These are phyloP conservation scores for Citrus mangshanensis DNA, from an alignment of 345 rosid genomes.

Conservation along the genomic window DNA sequence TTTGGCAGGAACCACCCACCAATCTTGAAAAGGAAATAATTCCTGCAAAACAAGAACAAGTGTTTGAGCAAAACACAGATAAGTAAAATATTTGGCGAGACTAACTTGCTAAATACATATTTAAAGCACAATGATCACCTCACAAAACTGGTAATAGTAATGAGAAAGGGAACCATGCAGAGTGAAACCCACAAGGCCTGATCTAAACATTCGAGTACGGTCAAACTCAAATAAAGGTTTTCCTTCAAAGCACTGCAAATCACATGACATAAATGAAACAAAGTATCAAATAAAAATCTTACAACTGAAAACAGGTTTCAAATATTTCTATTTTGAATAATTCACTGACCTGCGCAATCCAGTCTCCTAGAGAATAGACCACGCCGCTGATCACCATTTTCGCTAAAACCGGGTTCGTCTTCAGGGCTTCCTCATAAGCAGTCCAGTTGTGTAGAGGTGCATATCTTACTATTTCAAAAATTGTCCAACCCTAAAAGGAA, in stretches of 20 bases:
- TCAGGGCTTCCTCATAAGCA: conserved; percentile 92
- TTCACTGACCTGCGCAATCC: conserved; percentile 87
- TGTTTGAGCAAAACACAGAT: neutral
- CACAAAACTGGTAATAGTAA: conserved; percentile 88
- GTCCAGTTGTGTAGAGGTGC: conserved; percentile 97
- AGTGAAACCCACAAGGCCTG: conserved; percentile 91
- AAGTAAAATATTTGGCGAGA: neutral
- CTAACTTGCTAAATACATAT: neutral
- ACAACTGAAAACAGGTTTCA: neutral
- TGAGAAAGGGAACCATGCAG: conserved; percentile 93
- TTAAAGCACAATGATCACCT: conserved; percentile 33
- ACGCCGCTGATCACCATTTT: conserved; percentile 96
- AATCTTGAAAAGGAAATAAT: conserved; percentile 82
- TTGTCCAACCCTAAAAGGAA: conserved; percentile 77
- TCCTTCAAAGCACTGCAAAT: conserved; percentile 76
- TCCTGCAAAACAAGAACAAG: conserved; percentile 28
- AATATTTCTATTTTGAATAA: neutral
- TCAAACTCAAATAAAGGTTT: conserved; percentile 86
- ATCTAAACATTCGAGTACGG: conserved; percentile 78
- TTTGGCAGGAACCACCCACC: conserved; percentile 99
- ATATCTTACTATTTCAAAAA: conserved; percentile 81
- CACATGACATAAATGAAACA: neutral
- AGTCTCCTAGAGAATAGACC: conserved; percentile 88
- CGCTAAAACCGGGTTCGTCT: conserved; percentile 77
- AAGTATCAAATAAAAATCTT: neutral